A percentile compares a stretch with the other conserved stretches of the same genome.
phyloP scores from a whole-genome alignment of 257 asterid genomes.

The Agastache rugosa region DNA sequence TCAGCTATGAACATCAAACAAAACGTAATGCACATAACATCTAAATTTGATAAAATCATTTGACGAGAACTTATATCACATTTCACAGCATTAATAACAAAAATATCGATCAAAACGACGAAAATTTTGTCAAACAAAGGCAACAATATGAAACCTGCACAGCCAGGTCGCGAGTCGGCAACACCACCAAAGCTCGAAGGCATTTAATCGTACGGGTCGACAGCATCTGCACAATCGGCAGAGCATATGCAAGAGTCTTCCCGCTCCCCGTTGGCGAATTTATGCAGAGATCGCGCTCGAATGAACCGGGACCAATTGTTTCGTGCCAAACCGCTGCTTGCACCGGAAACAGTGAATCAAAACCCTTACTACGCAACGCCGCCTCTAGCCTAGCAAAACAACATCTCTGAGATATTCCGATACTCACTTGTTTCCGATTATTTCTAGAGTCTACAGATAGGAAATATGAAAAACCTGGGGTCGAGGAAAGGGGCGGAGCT shows the following conservation, averaged over 20 bases:
- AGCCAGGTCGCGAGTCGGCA: slow-evolving; percentile 95
- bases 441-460: background rate
- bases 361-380: slow-evolving; percentile 67
- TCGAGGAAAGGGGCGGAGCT: slow-evolving; percentile 66
- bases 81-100: background rate
- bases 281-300: slow-evolving; percentile 81
- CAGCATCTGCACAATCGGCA: slow-evolving; percentile 82
- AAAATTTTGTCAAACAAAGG: background rate
- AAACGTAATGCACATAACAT: background rate
- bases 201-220: slow-evolving; percentile 69
- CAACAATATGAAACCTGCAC: slow-evolving; percentile 59
- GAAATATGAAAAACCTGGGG: slow-evolving; percentile 51
- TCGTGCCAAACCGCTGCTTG: slow-evolving; percentile 95
- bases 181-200: slow-evolving; percentile 90
- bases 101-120: background rate
- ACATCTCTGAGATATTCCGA: background rate
- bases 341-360: slow-evolving; percentile 76
- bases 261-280: slow-evolving; percentile 97
- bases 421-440: background rate
- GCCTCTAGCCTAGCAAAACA: slow-evolving; percentile 60
- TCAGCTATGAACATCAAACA: background rate
- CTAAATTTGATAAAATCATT: background rate
- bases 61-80: background rate
- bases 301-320: slow-evolving; percentile 89
- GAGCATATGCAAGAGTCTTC: slow-evolving; percentile 85